Evolutionary conservation across 2,329 filamentous ascomycete species (phyloP), one percentile per base, ranked within the genome.

Genomic region (Camillea tinctor): DNA sequence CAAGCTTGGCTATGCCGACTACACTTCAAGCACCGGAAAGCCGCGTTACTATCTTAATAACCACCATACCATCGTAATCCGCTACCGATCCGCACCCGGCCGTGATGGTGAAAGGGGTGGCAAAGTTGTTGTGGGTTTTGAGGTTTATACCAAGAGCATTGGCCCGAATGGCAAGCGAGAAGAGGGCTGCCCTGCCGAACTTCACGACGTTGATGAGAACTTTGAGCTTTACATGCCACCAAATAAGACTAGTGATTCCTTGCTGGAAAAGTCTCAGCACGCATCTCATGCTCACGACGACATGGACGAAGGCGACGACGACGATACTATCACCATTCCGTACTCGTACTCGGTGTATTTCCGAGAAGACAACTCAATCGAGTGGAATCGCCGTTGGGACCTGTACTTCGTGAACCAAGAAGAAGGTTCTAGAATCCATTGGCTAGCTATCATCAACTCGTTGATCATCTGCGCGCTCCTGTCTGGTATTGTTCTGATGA

Each of bases 321-420:
- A 83, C 23, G 84, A 85, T 15, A 91, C 80, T 1, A 74, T 95
- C 54, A 87, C 83, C 1, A 88, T 96, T 55, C 91, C 92, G 0
- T 96, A 93, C 75, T 91, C 91, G 0, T 97, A 96, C 76, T 94
- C 92, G 2, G 89, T 96, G 15, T 96, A 95, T 75, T 97, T 93
- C 78, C 88, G 91, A 55, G 90, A 96, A 73, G 91, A 96, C 63
- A 84, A 88, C 50, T 85, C 83, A 20, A 80, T 96, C 55, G 91
- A 95, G 64, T 97, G 93, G 93, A 81, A 82, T 59, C 91, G 88
- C 67, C 85, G 92, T 57, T 97, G 93, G 92, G 91, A 96, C 69
- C 79, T 94, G 57, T 96, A 96, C 75, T 96, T 96, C 76, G 90
- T 90, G 61, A 93, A 94, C 73, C 91, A 95, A 71, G 89, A 92